A percentile compares a stretch with the other conserved stretches of the same genome.
Conservation (phyloP, 108 stramenopile species). For the Skeletonema grethae region DNA sequence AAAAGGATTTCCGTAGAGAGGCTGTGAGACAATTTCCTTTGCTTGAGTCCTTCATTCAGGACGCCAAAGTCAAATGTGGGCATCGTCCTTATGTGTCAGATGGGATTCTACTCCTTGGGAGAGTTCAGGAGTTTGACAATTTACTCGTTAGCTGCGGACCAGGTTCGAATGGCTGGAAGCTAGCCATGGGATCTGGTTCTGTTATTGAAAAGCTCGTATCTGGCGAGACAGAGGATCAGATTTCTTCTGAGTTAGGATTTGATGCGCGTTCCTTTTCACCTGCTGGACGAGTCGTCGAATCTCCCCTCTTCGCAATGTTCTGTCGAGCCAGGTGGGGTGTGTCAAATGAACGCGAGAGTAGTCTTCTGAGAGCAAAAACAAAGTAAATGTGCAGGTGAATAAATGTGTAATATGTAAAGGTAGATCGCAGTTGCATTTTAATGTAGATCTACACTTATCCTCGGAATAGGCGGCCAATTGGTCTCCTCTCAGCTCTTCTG, state of each 20-base stretch:
- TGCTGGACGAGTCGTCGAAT: slow-evolving; percentile 18
- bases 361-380: neutral
- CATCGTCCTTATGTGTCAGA: slow-evolving; percentile 42
- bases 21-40: slow-evolving; percentile 35
- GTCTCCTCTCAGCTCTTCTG: slow-evolving; percentile 33
- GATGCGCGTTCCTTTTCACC: slow-evolving; percentile 35
- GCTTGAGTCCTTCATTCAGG: slow-evolving; percentile 15
- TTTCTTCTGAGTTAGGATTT: slow-evolving; percentile 27
- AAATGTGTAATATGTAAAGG: neutral
- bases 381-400: neutral
- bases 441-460: slow-evolving; percentile 10
- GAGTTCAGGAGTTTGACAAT: slow-evolving; percentile 22
- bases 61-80: slow-evolving; percentile 30
- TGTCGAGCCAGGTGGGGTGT: slow-evolving; percentile 33
- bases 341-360: neutral
- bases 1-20: slow-evolving; percentile 34
- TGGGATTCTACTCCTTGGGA: slow-evolving; percentile 42
- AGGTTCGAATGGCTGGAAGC: slow-evolving; percentile 51
- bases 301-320: slow-evolving; percentile 28
- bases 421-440: too few relatives aligned
- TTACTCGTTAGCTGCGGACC: slow-evolving; percentile 39
- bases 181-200: slow-evolving; percentile 51
- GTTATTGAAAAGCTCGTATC: slow-evolving; percentile 27
- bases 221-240: slow-evolving; percentile 31
- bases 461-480: slow-evolving; percentile 33